Evolutionary conservation across 768 basidiomycete species (phyloP).

Genomic region (Boletus subcaerulescens): DNA sequence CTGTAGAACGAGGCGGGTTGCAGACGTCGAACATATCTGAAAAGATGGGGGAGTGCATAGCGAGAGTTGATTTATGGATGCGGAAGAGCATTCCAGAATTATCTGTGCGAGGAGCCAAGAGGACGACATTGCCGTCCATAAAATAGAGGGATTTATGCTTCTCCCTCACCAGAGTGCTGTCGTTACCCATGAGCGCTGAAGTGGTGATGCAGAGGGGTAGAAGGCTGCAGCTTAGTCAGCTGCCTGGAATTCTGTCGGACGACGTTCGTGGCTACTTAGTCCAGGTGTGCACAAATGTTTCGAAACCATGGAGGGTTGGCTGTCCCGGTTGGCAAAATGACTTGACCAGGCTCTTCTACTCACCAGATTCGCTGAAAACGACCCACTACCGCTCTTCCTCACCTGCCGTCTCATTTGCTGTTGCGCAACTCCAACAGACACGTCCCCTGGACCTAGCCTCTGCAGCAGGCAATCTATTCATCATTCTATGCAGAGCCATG

Average conservation of each 20-base stretch:
- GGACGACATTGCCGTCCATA: conserved; percentile 5
- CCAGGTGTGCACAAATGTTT: too few species aligned
- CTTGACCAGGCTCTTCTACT: conserved; percentile 5
- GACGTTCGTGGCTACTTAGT: too few species aligned
- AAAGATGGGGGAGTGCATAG: conserved; percentile 6
- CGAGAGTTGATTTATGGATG: conserved; percentile 12
- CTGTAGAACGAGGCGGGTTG: neutral
- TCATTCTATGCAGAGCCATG: conserved; percentile 26
- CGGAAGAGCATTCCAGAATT: conserved; percentile 4
- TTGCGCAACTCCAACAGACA: conserved; percentile 45
- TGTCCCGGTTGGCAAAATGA: too few species aligned
- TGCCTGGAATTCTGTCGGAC: too few species aligned
- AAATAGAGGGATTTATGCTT: conserved; percentile 9
- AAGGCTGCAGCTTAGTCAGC: too few species aligned
- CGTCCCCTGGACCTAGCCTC: conserved; percentile 28
- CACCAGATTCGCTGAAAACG: conserved; percentile 26
- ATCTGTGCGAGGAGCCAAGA: neutral
- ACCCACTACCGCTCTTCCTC: conserved; percentile 16
- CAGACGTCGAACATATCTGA: conserved; percentile 4
- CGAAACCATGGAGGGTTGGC: too few species aligned
- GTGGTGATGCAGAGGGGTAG: too few species aligned
- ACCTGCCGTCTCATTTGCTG: conserved; percentile 36
- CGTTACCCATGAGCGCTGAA: too few species aligned
- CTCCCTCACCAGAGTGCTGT: neutral
- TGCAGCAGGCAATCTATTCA: conserved; percentile 37